Evolutionary conservation across 2,329 filamentous ascomycete species (phyloP).

Genomic region (Sporothrix dimorphospora): DNA sequence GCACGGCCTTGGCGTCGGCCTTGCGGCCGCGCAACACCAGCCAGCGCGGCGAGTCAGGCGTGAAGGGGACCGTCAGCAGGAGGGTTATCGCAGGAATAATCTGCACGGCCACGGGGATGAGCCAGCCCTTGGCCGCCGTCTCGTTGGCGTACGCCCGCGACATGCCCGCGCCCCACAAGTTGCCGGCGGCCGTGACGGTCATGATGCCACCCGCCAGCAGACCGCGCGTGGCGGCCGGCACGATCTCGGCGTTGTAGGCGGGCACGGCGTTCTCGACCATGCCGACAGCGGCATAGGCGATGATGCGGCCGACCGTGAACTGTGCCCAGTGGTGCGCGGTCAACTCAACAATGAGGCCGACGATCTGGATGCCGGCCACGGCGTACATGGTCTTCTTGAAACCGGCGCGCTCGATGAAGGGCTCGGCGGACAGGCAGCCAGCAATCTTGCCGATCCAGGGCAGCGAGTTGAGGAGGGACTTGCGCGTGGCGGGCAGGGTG

Average conservation of each 20-base stretch:
- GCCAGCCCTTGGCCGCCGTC: slow-evolving; percentile 40
- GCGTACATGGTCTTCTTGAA: slow-evolving; percentile 33
- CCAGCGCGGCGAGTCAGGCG: slow-evolving; percentile 35
- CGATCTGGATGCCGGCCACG: slow-evolving; percentile 29
- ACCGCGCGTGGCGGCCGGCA: slow-evolving; percentile 29
- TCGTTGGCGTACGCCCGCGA: slow-evolving; percentile 37
- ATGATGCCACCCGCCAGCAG: slow-evolving; percentile 30
- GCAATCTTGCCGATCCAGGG: slow-evolving; percentile 34
- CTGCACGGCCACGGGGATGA: slow-evolving; percentile 45
- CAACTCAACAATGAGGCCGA: slow-evolving; percentile 32
- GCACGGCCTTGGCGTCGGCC: slow-evolving; percentile 35
- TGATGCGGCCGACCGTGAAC: slow-evolving; percentile 35
- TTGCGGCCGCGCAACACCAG: slow-evolving; percentile 33
- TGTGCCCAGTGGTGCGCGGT: slow-evolving; percentile 31
- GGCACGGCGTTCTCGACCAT: slow-evolving; percentile 32
- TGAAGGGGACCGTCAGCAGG: slow-evolving; percentile 35
- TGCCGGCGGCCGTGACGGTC: slow-evolving; percentile 30
- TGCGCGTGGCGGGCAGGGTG: slow-evolving; percentile 25
- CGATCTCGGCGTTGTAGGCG: slow-evolving; percentile 31
- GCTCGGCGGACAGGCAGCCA: slow-evolving; percentile 30
- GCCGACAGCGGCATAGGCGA: slow-evolving; percentile 39
- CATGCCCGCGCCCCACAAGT: slow-evolving; percentile 34
- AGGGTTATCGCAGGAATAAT: slow-evolving; percentile 42
- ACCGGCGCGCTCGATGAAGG: slow-evolving; percentile 32
- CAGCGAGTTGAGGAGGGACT: slow-evolving; percentile 32